These are phyloP conservation scores for Madurella fahalii DNA, from an alignment of 2,329 filamentous ascomycete species.

Conservation along the genomic window DNA sequence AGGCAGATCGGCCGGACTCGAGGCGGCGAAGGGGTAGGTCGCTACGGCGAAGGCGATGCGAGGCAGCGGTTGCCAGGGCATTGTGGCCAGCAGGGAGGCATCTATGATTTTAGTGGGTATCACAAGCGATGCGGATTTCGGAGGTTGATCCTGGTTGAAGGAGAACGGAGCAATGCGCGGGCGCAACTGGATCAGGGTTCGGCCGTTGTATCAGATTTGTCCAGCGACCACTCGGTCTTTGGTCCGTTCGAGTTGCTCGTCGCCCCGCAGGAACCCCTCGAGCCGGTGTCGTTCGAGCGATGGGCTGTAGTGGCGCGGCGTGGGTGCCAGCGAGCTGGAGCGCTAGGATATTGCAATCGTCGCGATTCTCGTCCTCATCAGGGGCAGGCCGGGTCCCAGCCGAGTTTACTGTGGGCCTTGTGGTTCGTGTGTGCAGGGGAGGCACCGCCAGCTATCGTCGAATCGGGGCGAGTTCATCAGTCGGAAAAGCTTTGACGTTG, in stretches of 20 bases:
- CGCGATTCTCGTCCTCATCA: conserved; percentile 4
- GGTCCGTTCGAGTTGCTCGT: not conserved
- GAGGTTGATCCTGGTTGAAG: not conserved
- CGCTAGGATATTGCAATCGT: conserved; percentile 8
- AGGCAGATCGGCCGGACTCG: conserved; percentile 83
- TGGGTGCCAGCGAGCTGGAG: not conserved
- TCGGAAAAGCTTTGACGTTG: not conserved
- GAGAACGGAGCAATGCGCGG: not conserved
- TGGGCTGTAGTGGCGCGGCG: not conserved
- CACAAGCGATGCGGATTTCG: not conserved
- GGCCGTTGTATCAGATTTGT: conserved; percentile 4
- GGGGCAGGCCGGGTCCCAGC: not conserved
- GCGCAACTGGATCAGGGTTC: not conserved
- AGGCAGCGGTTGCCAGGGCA: conserved; percentile 96
- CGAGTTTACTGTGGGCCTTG: no score
- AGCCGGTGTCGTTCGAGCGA: not conserved
- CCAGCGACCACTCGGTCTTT: not conserved
- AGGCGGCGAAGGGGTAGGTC: conserved; percentile 87
- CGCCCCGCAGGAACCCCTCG: not conserved
- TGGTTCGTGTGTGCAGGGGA: not conserved
- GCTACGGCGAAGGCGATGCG: conserved; percentile 97
- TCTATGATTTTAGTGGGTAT: conserved; percentile 17
- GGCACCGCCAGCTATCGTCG: not conserved
- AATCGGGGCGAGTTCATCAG: no score
- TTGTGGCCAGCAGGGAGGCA: conserved; percentile 40